A percentile compares a stretch with the other conserved stretches of the same genome.
These are phyloP conservation scores for Xylaria acuta DNA, from an alignment of 495 filamentous ascomycete genomes.

Conservation along the genomic window DNA sequence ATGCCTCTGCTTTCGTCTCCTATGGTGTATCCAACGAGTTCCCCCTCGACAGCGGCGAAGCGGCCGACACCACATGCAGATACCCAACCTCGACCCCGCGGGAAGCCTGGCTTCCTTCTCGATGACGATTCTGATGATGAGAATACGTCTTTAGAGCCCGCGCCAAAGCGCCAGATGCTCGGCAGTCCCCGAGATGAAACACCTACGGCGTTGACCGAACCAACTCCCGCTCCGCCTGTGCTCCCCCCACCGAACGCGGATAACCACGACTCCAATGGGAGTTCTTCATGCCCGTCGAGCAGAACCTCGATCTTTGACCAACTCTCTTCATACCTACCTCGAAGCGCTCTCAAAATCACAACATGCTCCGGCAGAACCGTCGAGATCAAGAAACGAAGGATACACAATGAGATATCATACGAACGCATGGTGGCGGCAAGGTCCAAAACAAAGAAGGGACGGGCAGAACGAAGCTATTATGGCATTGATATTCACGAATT, in stretches of 20 bases:
- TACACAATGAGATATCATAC: conserved; percentile 61
- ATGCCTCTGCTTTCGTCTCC: conserved; percentile 73
- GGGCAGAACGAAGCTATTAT: conserved; percentile 84
- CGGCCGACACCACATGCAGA: conserved; percentile 49
- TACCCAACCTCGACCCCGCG: conserved; percentile 44
- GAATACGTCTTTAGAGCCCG: conserved; percentile 29
- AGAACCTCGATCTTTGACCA: conserved; percentile 40
- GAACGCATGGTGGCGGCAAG: conserved; percentile 72
- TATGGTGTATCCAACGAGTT: conserved; percentile 61
- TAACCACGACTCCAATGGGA: conserved; percentile 11
- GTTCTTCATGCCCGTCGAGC: conserved; percentile 24
- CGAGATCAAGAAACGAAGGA: conserved; percentile 59
- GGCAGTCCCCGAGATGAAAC: conserved; percentile 25
- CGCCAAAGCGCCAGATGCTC: conserved; percentile 40
- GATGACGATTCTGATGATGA: conserved; percentile 48
- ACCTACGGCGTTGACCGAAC: conserved; percentile 25
- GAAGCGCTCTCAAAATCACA: conserved; percentile 53
- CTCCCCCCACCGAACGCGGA: conserved; percentile 11
- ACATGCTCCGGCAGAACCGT: conserved; percentile 71
- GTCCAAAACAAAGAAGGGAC: conserved; percentile 69
- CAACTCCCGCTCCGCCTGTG: conserved; percentile 26
- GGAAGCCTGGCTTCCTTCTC: conserved; percentile 50
- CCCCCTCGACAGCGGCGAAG: conserved; percentile 57
- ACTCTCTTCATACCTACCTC: conserved; percentile 44
- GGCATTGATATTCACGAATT: conserved; percentile 88